phyloP scores from a whole-genome alignment of 2,329 filamentous ascomycete species.

The Metarhizium robertsii region DNA sequence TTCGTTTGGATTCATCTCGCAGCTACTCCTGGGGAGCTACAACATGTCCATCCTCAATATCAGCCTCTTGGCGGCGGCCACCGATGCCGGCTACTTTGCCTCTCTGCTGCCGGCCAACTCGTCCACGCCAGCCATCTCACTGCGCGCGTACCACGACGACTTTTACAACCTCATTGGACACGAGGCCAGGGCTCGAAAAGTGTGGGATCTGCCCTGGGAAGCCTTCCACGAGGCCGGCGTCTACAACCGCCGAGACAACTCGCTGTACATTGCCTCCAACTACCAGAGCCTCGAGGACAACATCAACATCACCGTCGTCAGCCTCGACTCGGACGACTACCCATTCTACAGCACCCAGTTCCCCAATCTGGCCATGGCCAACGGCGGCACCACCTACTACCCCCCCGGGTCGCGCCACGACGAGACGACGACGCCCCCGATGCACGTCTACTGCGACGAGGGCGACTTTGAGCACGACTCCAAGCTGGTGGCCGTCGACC shows the following conservation, averaged over 20 bases:
- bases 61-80: constrained; percentile 2
- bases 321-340: constrained; percentile 10
- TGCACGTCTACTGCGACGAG: constrained; percentile 12
- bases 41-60: neutral
- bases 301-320: constrained; percentile 22
- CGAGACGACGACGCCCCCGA: constrained; percentile 8
- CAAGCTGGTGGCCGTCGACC: constrained; percentile 18
- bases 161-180: constrained; percentile 41
- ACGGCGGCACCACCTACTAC: constrained; percentile 13
- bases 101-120: constrained; percentile 1
- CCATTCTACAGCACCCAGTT: constrained; percentile 11
- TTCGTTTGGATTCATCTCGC: neutral
- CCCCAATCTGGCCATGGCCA: constrained; percentile 12
- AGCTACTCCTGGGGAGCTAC: neutral
- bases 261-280: constrained; percentile 11
- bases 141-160: constrained; percentile 32
- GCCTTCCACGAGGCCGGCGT: constrained; percentile 49
- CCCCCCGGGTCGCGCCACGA: constrained; percentile 9
- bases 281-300: constrained; percentile 28
- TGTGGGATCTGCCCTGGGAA: constrained; percentile 28
- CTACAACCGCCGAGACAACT: constrained; percentile 16
- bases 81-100: constrained; percentile 4
- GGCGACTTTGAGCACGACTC: constrained; percentile 40
- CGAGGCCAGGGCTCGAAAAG: constrained; percentile 13
- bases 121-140: constrained; percentile 14